These are phyloP conservation scores for Cladosporium colombiae DNA, from an alignment of 2,329 filamentous ascomycete species.

Conservation along the genomic window DNA sequence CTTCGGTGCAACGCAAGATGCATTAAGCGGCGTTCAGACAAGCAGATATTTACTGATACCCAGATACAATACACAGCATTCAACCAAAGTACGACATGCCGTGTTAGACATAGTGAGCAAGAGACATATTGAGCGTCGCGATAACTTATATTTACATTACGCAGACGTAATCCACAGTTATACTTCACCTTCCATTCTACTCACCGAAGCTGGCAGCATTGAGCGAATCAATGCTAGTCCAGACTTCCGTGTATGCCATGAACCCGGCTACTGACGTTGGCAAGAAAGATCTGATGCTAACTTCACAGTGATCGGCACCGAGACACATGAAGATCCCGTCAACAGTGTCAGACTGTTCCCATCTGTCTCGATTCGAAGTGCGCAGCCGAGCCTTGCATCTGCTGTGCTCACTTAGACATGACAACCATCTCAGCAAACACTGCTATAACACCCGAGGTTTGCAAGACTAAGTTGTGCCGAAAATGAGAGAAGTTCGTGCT, in stretches of 20 bases:
- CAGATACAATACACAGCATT: not conserved
- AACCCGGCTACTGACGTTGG: slow-evolving; percentile 97
- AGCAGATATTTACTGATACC: not conserved
- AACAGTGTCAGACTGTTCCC: not conserved
- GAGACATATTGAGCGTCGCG: not conserved
- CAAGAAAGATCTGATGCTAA: slow-evolving; percentile 72
- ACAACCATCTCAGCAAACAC: not conserved
- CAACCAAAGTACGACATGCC: not conserved
- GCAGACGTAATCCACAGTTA: not conserved
- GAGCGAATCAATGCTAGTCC: slow-evolving; percentile 87
- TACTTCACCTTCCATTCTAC: slow-evolving; percentile 74
- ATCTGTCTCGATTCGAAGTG: not conserved
- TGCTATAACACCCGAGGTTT: not conserved
- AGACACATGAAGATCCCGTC: not conserved
- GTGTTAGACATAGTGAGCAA: not conserved
- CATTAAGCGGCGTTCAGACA: not conserved
- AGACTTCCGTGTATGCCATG: slow-evolving; percentile 97
- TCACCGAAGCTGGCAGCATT: slow-evolving; percentile 92
- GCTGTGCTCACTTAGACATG: not conserved
- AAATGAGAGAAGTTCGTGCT: not conserved
- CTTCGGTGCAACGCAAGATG: not conserved
- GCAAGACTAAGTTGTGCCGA: not conserved
- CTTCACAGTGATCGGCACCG: not conserved
- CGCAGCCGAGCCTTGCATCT: not conserved
- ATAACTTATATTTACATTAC: not conserved